Base-by-base conservation (phyloP, 441 rosid species). In the Populus hybrid region DNA sequence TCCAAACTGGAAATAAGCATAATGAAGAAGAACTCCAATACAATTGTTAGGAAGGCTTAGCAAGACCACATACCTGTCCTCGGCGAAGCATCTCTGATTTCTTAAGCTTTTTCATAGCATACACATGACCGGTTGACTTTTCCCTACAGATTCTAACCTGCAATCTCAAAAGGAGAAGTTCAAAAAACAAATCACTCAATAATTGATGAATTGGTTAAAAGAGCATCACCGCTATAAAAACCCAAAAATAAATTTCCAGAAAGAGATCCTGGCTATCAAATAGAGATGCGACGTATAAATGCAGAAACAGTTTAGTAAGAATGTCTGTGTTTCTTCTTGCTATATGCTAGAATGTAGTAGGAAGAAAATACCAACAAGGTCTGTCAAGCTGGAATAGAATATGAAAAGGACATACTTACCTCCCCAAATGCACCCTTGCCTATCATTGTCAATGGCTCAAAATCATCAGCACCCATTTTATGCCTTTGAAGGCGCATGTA, bases 401-500 rank as follows among this genome's bases (percentile, higher is more conserved):
- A 42, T 12, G 20, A 46, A 20, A 76, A 75, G 66, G 21, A 54
- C 10, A 73, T 23, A 36, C 70, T 70, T 76, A 94, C 98, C 99
- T 95, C 99, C 75, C 98, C 98, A 78, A 95, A 95, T 77, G 97
- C 98, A 46, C 98, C 98, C 85, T 93, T 95, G 73, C 98, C 98
- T 87, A 95, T 95, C 97, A 95, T 95, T 69, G 98, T 94, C 90
- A 94, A 86, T 38, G 95, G 97, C 87, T 94, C 98, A 77, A 94
- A 94, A 87, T 94, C 98, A 82, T 95, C 98, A 83, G 98, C 91
- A 63, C 97, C 97, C 97, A 95, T 95, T 84, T 95, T 95, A 87
- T 93, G 98, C 85, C 98, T 89, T 84, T 90, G 97, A 76, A 91
- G 87, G 23, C 95, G 99, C 99, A 95, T 95, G 85, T 90, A 95